These are phyloP conservation scores for Gleditsia sinensis DNA, from an alignment of 306 rosid species.

Conservation along the genomic window DNA sequence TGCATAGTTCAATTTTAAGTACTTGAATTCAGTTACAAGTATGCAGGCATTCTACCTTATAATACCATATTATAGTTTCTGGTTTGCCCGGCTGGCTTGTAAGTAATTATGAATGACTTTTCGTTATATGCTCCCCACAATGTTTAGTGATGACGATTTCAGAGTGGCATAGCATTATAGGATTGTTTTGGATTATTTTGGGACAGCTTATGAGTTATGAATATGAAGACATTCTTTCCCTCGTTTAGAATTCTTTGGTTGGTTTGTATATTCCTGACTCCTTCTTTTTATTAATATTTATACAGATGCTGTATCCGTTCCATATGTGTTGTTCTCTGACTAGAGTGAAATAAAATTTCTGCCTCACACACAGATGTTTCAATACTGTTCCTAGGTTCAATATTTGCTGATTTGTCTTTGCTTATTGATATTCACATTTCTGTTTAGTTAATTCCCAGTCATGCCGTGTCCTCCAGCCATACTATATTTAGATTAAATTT, in stretches of 20 bases:
- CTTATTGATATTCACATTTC: background rate
- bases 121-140: background rate
- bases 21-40: background rate
- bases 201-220: background rate
- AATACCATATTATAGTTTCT: background rate
- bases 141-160: background rate
- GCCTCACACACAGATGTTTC: background rate
- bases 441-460: background rate
- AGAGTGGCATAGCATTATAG: background rate
- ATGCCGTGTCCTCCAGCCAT: background rate
- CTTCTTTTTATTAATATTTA: background rate
- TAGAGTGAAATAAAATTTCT: background rate
- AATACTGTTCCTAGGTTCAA: background rate
- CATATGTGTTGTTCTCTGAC: background rate
- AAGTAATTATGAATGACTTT: no score
- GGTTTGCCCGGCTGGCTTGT: background rate
- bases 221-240: background rate
- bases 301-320: background rate
- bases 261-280: background rate
- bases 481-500: background rate
- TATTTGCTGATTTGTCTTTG: background rate
- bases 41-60: background rate
- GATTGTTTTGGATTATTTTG: background rate
- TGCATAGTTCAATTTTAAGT: background rate
- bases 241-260: background rate